Percentiles rank a stretch among this genome's conserved stretches.
Evolutionary conservation across 768 basidiomycete genomes (phyloP).

Genomic region (Lentinula lateritia): DNA sequence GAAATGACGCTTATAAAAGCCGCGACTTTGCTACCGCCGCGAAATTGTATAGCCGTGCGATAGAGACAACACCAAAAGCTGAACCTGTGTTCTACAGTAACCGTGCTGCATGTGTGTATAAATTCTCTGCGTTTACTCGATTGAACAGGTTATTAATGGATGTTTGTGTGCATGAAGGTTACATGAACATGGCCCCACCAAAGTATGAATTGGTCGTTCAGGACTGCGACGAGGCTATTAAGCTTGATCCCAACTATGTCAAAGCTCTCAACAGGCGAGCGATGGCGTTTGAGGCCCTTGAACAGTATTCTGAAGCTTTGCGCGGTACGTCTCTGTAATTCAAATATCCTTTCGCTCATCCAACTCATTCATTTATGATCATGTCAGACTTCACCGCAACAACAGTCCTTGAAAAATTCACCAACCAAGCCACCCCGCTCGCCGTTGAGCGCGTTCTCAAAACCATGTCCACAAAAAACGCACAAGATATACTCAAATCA

Average conservation of each 20-base stretch:
- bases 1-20: slow-evolving; percentile 64
- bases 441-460: slow-evolving; percentile 93
- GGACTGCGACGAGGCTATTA: slow-evolving; percentile 88
- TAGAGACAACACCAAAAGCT: slow-evolving; percentile 65
- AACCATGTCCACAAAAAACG: slow-evolving; percentile 67
- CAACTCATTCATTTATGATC: neutral
- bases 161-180: slow-evolving; percentile 44
- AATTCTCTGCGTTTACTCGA: neutral
- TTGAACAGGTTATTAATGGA: neutral
- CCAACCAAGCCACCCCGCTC: slow-evolving; percentile 69
- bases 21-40: slow-evolving; percentile 56
- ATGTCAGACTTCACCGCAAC: slow-evolving; percentile 88
- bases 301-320: slow-evolving; percentile 68
- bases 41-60: slow-evolving; percentile 69
- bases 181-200: slow-evolving; percentile 86
- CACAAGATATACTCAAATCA: slow-evolving; percentile 58
- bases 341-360: neutral
- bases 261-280: slow-evolving; percentile 91
- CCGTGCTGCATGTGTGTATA: slow-evolving; percentile 82
- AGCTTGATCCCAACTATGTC: slow-evolving; percentile 78
- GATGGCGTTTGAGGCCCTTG: slow-evolving; percentile 74
- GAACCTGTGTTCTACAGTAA: slow-evolving; percentile 97
- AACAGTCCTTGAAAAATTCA: slow-evolving; percentile 91
- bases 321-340: slow-evolving; percentile 47
- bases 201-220: slow-evolving; percentile 75